These are phyloP conservation scores for Aspergillus sp. DNA, from an alignment of 2,329 filamentous ascomycete species.

Conservation along the genomic window DNA sequence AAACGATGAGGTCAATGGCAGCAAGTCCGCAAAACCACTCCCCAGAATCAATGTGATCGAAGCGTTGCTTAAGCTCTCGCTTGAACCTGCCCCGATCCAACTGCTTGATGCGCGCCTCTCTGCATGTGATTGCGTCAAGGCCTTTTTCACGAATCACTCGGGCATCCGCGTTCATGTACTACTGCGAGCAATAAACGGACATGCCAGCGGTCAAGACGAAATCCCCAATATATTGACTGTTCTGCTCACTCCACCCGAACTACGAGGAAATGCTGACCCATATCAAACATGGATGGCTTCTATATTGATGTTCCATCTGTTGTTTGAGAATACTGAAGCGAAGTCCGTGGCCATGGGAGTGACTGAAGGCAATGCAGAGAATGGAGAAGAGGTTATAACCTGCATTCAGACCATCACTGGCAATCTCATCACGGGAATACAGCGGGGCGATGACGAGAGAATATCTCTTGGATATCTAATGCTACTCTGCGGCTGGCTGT, in stretches of 20 bases:
- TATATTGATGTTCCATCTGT: constrained; percentile 79
- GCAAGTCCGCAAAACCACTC: constrained; percentile 47
- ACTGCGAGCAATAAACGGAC: constrained; percentile 82
- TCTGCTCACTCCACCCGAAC: constrained; percentile 66
- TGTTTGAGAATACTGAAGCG: constrained; percentile 75
- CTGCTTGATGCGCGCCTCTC: constrained; percentile 80
- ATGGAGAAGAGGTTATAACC: constrained; percentile 91
- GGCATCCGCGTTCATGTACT: constrained; percentile 85
- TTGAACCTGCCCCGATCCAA: constrained; percentile 65
- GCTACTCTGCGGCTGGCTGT: constrained; percentile 85
- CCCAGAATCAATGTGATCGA: constrained; percentile 85
- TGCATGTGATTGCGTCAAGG: constrained; percentile 86
- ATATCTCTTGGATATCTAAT: constrained; percentile 84
- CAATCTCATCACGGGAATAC: constrained; percentile 78
- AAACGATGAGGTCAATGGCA: constrained; percentile 34
- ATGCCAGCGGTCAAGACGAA: constrained; percentile 73
- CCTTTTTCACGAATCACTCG: constrained; percentile 81
- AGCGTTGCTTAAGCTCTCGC: constrained; percentile 77
- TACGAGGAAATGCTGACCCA: constrained; percentile 68
- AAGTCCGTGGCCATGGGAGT: constrained; percentile 79
- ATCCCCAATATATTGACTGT: constrained; percentile 86
- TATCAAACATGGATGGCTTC: constrained; percentile 90
- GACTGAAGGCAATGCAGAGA: constrained; percentile 83
- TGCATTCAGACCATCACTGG: constrained; percentile 85
- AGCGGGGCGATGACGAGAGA: constrained; percentile 73